Conservation (phyloP, 75 land plant species). For the Pseudotsuga menziesii region DNA sequence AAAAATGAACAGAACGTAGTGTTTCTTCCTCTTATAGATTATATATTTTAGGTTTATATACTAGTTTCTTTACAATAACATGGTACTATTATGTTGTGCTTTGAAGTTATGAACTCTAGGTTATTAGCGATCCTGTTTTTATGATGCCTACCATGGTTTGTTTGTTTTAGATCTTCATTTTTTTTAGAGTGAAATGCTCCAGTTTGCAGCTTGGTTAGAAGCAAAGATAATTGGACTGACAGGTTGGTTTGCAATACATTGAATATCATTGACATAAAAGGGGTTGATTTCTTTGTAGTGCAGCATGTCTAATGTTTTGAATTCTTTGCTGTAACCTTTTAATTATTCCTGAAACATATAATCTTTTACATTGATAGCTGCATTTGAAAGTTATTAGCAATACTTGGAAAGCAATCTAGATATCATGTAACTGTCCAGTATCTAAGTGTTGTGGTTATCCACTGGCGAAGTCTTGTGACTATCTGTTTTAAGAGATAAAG, state of each 20-base stretch:
- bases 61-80: background rate
- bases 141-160: no score
- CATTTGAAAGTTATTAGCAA: background rate
- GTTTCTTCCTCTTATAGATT: background rate
- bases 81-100: background rate
- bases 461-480: background rate
- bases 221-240: background rate
- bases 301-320: background rate
- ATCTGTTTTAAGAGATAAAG: background rate
- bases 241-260: background rate
- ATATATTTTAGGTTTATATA: background rate
- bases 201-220: background rate
- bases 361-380: background rate
- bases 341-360: background rate
- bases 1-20: background rate
- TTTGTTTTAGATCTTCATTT: no score
- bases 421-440: background rate
- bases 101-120: background rate
- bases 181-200: background rate
- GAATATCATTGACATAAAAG: background rate
- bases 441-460: background rate
- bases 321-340: background rate
- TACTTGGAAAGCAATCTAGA: background rate
- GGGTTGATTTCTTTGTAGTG: background rate
- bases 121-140: no score